Percentiles rank a stretch among this genome's conserved stretches.
phyloP scores from a whole-genome alignment of 2,329 filamentous ascomycete species.

The Sporothrix protearum region DNA sequence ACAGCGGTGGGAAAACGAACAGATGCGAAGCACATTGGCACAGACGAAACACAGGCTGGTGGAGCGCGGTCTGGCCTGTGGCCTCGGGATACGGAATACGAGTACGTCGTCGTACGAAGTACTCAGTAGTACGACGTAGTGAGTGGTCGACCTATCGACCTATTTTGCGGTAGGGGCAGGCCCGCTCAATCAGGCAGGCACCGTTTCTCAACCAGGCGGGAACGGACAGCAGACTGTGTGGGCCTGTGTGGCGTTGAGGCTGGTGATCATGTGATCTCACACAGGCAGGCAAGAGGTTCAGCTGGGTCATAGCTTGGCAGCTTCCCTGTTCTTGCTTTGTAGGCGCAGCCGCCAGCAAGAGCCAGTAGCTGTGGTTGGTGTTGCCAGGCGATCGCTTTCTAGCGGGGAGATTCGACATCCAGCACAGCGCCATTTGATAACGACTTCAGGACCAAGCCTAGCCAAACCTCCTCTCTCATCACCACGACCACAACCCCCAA shows the following conservation, averaged over 20 bases:
- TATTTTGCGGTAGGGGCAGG: neutral
- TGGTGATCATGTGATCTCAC: neutral
- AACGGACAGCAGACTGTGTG: conserved; percentile 3
- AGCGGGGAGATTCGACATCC: conserved; percentile 20
- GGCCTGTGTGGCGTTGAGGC: neutral
- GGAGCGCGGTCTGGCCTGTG: conserved; percentile 9
- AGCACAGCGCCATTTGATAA: conserved; percentile 25
- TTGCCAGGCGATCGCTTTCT: neutral
- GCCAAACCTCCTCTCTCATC: neutral
- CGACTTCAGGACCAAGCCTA: conserved; percentile 19
- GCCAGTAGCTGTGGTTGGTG: conserved; percentile 15
- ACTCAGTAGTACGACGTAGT: neutral
- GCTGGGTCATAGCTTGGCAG: conserved; percentile 14
- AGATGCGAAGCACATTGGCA: neutral
- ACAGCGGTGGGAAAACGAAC: neutral
- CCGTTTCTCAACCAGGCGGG: neutral
- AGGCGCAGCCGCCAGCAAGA: neutral
- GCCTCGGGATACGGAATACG: neutral
- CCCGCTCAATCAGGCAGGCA: conserved; percentile 13
- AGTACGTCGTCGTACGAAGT: neutral
- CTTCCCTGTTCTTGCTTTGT: neutral
- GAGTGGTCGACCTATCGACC: no score
- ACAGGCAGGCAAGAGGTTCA: neutral
- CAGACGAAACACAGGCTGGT: conserved; percentile 10
- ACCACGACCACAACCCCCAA: neutral